Conservation (phyloP, 2,329 filamentous ascomycete species). For the Talaromyces sp. region DNA sequence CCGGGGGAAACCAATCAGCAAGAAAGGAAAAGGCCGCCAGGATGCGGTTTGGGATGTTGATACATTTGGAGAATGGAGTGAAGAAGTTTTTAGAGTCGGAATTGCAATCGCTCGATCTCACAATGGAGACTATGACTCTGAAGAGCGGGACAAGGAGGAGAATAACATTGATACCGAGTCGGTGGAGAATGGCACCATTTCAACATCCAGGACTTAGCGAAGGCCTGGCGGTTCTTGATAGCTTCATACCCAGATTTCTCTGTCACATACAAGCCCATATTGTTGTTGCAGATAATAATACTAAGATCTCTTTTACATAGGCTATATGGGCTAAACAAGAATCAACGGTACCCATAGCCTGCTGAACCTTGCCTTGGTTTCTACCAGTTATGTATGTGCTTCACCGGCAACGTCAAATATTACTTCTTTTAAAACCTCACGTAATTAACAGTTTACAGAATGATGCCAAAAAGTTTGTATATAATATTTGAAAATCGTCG, state of each 20-base stretch:
- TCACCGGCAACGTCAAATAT: too few species aligned
- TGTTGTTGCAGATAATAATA: neutral
- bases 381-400: too few species aligned
- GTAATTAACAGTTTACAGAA: too few species aligned
- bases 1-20: slow-evolving; percentile 30
- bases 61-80: slow-evolving; percentile 60
- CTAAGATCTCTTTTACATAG: neutral
- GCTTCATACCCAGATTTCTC: neutral
- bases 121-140: slow-evolving; percentile 24
- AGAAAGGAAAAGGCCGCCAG: slow-evolving; percentile 57
- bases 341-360: too few species aligned
- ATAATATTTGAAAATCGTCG: too few species aligned
- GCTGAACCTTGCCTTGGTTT: too few species aligned
- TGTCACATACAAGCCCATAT: neutral
- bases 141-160: slow-evolving; percentile 13
- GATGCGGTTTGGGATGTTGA: slow-evolving; percentile 63
- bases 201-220: neutral
- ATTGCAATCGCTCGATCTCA: slow-evolving; percentile 30
- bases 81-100: slow-evolving; percentile 55
- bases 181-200: neutral
- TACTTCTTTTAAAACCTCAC: too few species aligned
- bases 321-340: too few species aligned
- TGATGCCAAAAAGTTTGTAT: too few species aligned
- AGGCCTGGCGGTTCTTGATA: neutral
- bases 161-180: neutral